Conservation (phyloP, 1,284 basidiomycete genomes). For the Sporisorium iseilematis-ciliati region DNA sequence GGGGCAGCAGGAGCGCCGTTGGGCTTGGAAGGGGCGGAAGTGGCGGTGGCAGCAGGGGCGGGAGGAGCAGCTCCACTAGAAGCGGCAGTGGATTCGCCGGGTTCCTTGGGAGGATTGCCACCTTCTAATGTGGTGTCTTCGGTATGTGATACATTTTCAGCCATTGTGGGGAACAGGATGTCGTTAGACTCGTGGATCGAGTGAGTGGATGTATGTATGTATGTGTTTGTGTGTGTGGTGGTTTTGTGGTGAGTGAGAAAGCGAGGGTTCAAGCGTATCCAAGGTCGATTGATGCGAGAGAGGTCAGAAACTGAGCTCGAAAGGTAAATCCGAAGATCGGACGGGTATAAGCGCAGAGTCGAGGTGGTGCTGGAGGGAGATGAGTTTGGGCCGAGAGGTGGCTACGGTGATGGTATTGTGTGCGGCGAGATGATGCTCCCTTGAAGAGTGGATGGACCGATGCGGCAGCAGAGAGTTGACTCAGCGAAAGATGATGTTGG, state of each 20-base stretch:
- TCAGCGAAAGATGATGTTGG: background rate
- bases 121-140: conserved; percentile 45
- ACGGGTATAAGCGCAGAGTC: background rate
- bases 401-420: background rate
- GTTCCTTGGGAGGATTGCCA: conserved; percentile 44
- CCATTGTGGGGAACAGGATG: conserved; percentile 8
- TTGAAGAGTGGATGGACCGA: no score
- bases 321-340: background rate
- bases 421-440: background rate
- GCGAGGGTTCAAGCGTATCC: background rate
- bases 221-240: no score
- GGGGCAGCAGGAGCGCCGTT: conserved; percentile 6
- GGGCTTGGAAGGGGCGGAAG: conserved; percentile 9
- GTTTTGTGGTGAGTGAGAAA: no score
- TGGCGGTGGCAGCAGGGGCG: conserved; percentile 5
- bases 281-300: background rate
- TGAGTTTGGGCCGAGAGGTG: background rate
- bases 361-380: background rate
- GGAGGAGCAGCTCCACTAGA: background rate
- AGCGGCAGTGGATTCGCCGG: conserved; percentile 29
- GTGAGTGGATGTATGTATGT: background rate
- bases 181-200: background rate
- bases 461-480: no score
- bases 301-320: background rate
- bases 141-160: conserved; percentile 32